These are phyloP conservation scores for Colletotrichum caudatum DNA, from an alignment of 2,329 filamentous ascomycete genomes.

Conservation along the genomic window DNA sequence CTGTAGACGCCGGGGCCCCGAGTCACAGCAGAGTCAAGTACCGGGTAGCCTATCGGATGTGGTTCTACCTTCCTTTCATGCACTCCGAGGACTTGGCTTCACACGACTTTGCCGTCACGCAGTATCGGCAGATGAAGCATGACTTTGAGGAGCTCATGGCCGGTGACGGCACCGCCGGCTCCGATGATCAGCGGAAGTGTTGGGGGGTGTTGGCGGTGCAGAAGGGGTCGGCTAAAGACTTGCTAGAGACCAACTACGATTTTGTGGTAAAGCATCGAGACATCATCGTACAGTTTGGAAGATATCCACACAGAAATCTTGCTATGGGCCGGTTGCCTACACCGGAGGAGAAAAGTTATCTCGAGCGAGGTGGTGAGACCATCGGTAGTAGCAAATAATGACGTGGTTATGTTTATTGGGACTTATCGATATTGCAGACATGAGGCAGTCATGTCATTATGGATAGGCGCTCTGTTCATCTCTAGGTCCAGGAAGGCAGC, in stretches of 20 bases:
- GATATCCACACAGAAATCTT: constrained; percentile 70
- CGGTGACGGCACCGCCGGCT: constrained; percentile 44
- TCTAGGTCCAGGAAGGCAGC: not conserved
- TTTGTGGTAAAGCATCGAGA: constrained; percentile 61
- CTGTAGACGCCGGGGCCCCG: constrained; percentile 52
- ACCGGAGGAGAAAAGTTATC: constrained; percentile 61
- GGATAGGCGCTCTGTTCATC: not conserved
- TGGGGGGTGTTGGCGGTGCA: constrained; percentile 46
- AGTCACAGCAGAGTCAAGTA: constrained; percentile 48
- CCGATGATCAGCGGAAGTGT: constrained; percentile 48
- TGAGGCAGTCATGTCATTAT: too few relatives aligned
- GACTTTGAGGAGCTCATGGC: constrained; percentile 51
- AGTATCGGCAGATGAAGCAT: constrained; percentile 48
- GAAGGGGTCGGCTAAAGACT: constrained; percentile 45
- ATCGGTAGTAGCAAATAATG: constrained; percentile 45
- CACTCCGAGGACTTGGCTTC: constrained; percentile 65
- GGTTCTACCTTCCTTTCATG: constrained; percentile 71
- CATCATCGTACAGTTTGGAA: constrained; percentile 65
- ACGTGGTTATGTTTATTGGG: accelerated
- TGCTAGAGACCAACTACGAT: constrained; percentile 45
- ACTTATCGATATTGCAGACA: not conserved
- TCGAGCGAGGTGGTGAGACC: constrained; percentile 59
- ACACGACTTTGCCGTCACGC: constrained; percentile 55
- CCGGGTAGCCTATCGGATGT: constrained; percentile 58
- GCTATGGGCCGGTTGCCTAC: constrained; percentile 62